Evolutionary conservation across 768 basidiomycete species (phyloP), one percentile per base, ranked within the genome.

Genomic region (Pisolithus microcarpus): DNA sequence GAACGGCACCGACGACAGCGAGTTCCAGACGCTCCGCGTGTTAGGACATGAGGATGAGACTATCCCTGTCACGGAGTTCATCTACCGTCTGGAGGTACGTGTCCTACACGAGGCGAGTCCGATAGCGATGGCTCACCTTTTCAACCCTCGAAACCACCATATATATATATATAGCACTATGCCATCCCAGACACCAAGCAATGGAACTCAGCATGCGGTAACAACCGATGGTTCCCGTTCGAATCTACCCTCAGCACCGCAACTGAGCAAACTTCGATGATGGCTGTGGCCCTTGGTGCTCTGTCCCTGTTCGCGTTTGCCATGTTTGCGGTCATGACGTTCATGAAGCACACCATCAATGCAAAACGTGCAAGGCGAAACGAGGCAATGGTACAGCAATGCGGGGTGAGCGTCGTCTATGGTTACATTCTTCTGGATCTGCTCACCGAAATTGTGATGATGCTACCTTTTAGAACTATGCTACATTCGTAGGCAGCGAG

Each of bases 61-160:
- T 5, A 81, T 91, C 50, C 84, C 85, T 37, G 75, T 88, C 57
- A 88, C 86, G 24, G 85, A 88, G 64, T 89, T 90, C 70, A 82
- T 88, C 66, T 87, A 87, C 72, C 78, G 81, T 43, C 74, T 85
- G 44, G 82, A 88, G 79, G 87, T 87, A 58, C n/a, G 70, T 65
- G 18, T 23, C 15, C 21, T 9, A 21, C 9, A 21, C 0, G 34
- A 7, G 16, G 15, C 7, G 19, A 24, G 13, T 6, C 8, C 13
- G 4, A 24, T 18, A 1, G 10, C 34, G 9, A 28, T 37, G 21
- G 54, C 38, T 18, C 44, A 48, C 26, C 13, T 23, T 34, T n/a
- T 55, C 28, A 39, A 13, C 13, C 36, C 24, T 38, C 16, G 26
- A 26, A 47, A 19, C 16, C n/a, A 36, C 43, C 34, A 30, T 6